phyloP scores from a whole-genome alignment of 306 rosid genomes.

The Corylus heterophylla region DNA sequence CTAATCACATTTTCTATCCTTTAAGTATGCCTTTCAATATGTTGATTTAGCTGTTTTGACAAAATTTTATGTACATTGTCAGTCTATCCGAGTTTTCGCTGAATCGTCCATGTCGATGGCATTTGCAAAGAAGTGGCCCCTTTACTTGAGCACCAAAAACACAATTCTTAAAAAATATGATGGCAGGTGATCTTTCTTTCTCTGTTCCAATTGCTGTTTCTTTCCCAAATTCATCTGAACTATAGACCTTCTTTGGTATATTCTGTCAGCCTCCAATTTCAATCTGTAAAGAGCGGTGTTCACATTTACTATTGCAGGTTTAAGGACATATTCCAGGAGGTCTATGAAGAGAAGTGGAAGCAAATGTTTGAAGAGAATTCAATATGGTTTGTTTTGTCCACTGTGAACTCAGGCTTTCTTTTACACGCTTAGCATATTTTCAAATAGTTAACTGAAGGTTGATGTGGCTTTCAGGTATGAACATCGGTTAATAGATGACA shows the following conservation, averaged over 20 bases:
- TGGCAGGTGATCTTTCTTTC: conserved; percentile 71
- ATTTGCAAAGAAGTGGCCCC: conserved; percentile 88
- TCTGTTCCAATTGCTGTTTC: conserved; percentile 13
- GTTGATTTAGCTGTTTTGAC: conserved; percentile 19
- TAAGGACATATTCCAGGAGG: conserved; percentile 93
- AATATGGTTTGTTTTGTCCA: conserved; percentile 63
- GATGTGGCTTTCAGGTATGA: conserved; percentile 72
- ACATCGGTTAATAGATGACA: conserved; percentile 96
- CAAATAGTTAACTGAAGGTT: conserved; percentile 27
- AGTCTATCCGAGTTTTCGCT: conserved; percentile 94
- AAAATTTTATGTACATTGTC: conserved; percentile 19
- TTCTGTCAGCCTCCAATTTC: not conserved
- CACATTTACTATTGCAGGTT: conserved; percentile 54
- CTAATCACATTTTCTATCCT: conserved; percentile 22
- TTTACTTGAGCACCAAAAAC: conserved; percentile 92
- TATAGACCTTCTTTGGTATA: conserved; percentile 15
- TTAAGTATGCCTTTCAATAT: conserved; percentile 3
- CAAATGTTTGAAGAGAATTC: conserved; percentile 81
- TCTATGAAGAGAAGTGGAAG: conserved; percentile 85
- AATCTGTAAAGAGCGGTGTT: conserved; percentile 21
- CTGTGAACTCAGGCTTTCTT: conserved; percentile 14
- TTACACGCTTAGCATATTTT: conserved; percentile 13
- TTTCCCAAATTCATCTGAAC: conserved; percentile 6
- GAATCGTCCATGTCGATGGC: conserved; percentile 90
- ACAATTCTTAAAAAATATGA: conserved; percentile 94